Conservation (phyloP, 2,329 filamentous ascomycete genomes). For the Monilinia aucupariae region DNA sequence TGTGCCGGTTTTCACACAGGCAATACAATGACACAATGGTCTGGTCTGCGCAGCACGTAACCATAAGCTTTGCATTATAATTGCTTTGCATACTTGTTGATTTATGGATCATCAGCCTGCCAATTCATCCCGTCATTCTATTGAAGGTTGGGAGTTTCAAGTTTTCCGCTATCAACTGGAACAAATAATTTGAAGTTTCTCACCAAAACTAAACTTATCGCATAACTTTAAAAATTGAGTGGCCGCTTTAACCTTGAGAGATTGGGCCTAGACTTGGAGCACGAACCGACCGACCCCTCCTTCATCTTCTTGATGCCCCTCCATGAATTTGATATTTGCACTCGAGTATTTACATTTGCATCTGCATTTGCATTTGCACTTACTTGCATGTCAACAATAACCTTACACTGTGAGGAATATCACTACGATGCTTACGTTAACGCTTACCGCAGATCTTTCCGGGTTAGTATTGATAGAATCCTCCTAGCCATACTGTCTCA, state of each 20-base stretch:
- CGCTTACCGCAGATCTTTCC: constrained; percentile 61
- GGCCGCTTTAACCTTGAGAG: constrained; percentile 22
- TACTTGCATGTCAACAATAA: neutral
- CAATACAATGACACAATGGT: constrained; percentile 55
- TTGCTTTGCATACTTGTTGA: constrained; percentile 29
- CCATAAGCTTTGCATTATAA: constrained; percentile 62
- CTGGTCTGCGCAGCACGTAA: constrained; percentile 59
- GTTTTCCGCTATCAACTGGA: constrained; percentile 12
- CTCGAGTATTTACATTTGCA: too few species aligned
- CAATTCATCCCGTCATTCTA: neutral
- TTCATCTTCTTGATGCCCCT: constrained; percentile 6
- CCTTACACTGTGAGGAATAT: neutral
- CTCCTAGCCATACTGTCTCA: neutral
- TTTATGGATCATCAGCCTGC: constrained; percentile 1
- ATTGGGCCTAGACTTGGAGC: neutral
- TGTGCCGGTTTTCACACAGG: constrained; percentile 50
- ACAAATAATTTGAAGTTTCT: constrained; percentile 4
- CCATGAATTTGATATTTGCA: constrained; percentile 6
- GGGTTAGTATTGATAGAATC: constrained; percentile 48
- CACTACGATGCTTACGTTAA: constrained; percentile 54
- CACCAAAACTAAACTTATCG: neutral
- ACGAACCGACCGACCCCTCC: constrained; percentile 13
- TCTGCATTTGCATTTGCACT: neutral
- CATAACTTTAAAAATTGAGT: constrained; percentile 2
- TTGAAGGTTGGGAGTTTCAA: neutral